Evolutionary conservation across 129 eudicot species (phyloP).

Genomic region (Tanacetum coccineum): DNA sequence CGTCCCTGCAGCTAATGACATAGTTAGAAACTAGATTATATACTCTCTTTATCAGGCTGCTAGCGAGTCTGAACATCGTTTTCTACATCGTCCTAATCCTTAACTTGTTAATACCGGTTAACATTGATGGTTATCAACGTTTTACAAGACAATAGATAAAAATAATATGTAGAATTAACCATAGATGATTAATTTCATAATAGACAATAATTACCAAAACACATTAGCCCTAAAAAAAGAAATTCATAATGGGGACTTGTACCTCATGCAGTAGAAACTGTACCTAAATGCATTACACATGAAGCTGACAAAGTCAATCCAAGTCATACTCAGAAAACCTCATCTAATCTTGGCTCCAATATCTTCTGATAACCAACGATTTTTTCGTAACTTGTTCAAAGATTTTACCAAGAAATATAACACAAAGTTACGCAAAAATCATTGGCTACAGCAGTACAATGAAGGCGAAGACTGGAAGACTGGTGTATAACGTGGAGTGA

Average conservation of each 20-base stretch:
- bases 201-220: background rate
- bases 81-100: too few species aligned
- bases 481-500: slow-evolving; percentile 20
- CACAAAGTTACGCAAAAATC: slow-evolving; percentile 17
- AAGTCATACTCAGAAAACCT: slow-evolving; percentile 31
- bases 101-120: background rate
- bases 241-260: background rate
- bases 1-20: too few species aligned
- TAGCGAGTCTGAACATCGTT: too few species aligned
- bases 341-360: slow-evolving; percentile 29
- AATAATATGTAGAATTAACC: too few species aligned
- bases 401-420: background rate
- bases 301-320: slow-evolving; percentile 24
- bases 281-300: background rate
- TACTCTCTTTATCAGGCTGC: too few species aligned
- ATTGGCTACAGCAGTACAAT: slow-evolving; percentile 24
- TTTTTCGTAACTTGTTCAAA: slow-evolving; percentile 16
- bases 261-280: background rate
- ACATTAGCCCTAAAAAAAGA: background rate
- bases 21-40: too few species aligned
- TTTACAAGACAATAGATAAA: too few species aligned
- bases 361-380: slow-evolving; percentile 28
- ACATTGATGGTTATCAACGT: background rate
- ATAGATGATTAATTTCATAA: too few species aligned
- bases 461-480: slow-evolving; percentile 29